These are phyloP conservation scores for Houttuynia cordata DNA, from an alignment of 164 flowering plant species.

Conservation along the genomic window DNA sequence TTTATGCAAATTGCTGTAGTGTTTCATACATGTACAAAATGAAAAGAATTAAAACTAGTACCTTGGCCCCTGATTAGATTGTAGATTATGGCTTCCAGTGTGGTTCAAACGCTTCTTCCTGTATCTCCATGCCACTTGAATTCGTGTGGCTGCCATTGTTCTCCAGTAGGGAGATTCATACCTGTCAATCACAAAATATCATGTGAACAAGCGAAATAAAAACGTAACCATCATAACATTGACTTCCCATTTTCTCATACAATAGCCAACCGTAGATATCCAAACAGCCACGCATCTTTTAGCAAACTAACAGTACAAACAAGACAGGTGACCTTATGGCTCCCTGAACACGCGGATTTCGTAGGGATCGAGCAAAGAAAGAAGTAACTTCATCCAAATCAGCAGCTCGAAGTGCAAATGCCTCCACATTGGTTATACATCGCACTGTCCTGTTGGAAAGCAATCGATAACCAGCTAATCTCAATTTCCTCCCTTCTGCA, in stretches of 20 bases:
- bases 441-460: slow-evolving; percentile 46
- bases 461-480: slow-evolving; percentile 33
- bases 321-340: slow-evolving; percentile 50
- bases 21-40: no score
- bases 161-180: slow-evolving; percentile 30
- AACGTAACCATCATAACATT: no score
- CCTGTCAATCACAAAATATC: slow-evolving; percentile 8
- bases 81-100: neutral
- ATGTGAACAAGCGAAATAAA: no score
- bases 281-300: no score
- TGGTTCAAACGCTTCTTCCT: slow-evolving; percentile 20
- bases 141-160: slow-evolving; percentile 18
- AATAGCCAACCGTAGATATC: no score
- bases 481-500: slow-evolving; percentile 33
- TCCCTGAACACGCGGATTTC: slow-evolving; percentile 62
- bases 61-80: neutral
- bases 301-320: no score
- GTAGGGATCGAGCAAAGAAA: slow-evolving; percentile 47
- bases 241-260: neutral
- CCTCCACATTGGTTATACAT: slow-evolving; percentile 79
- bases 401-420: slow-evolving; percentile 57
- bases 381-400: slow-evolving; percentile 76
- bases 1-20: no score
- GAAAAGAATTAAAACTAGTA: neutral
- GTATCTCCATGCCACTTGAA: slow-evolving; percentile 32